Percentiles rank a stretch among this genome's conserved stretches.
Evolutionary conservation across 2,329 filamentous ascomycete species (phyloP).

Genomic region (Ramichloridium luteum): DNA sequence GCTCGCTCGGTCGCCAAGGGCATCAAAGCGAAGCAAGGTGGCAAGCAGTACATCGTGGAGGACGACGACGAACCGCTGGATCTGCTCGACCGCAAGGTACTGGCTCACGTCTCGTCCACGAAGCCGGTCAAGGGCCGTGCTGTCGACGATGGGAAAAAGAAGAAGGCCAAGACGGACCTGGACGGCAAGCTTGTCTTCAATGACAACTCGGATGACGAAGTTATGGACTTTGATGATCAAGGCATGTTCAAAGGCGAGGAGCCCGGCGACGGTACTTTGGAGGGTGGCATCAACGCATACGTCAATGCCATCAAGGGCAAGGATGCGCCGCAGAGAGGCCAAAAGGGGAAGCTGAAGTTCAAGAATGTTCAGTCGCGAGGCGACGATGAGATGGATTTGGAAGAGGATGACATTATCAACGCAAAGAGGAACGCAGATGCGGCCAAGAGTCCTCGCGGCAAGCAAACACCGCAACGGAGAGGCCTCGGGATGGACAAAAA

Average conservation of each 20-base stretch:
- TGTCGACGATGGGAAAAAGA: conserved; percentile 31
- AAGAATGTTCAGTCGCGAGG: conserved; percentile 35
- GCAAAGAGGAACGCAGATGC: conserved; percentile 24
- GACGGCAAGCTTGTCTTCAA: conserved; percentile 75
- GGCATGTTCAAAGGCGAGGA: conserved; percentile 24
- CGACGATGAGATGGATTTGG: conserved; percentile 36
- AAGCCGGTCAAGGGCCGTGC: conserved; percentile 56
- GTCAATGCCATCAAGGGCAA: conserved; percentile 48
- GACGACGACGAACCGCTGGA: conserved; percentile 92
- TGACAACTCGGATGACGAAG: conserved; percentile 30
- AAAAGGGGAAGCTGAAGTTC: conserved; percentile 50
- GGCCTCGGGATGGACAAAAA: conserved; percentile 17
- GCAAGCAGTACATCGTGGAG: conserved; percentile 77
- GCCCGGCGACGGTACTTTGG: conserved; percentile 30
- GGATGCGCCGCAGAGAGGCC: conserved; percentile 45
- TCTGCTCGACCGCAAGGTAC: conserved; percentile 73
- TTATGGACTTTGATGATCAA: conserved; percentile 49
- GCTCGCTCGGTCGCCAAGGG: conserved; percentile 36
- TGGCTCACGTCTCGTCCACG: conserved; percentile 87
- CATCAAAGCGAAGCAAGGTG: conserved; percentile 44
- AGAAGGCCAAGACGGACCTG: conserved; percentile 56
- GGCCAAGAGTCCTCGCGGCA: conserved; percentile 10
- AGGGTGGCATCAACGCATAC: conserved; percentile 47
- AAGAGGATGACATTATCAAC: conserved; percentile 28
- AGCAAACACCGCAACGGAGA: conserved; percentile 15